Percentiles rank a stretch among this genome's conserved stretches.
These are phyloP conservation scores for Suhomyces canberraensis DNA, from an alignment of 805 yeast genomes.

Conservation along the genomic window DNA sequence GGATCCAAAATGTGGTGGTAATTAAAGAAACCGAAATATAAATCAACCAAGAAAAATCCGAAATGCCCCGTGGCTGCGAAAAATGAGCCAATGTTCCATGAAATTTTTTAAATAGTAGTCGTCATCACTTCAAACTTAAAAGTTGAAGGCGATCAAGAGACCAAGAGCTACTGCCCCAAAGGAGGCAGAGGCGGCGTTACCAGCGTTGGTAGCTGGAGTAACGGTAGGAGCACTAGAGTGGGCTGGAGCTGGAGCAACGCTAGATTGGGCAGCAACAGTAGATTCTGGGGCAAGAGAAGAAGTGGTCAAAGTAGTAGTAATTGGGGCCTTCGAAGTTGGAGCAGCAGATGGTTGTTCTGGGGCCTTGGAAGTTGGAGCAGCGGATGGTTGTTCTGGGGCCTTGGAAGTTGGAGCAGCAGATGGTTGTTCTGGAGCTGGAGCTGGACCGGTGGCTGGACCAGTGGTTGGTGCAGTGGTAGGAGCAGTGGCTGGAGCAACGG, in stretches of 20 bases:
- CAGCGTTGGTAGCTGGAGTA: conserved; percentile 8
- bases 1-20: neutral
- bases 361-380: conserved; percentile 5
- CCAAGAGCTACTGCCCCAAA: conserved; percentile 10
- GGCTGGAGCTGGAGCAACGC: neutral
- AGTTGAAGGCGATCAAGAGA: conserved; percentile 8
- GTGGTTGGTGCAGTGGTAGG: conserved; percentile 2
- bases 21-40: neutral
- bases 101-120: neutral
- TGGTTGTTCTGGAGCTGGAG: neutral
- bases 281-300: conserved; percentile 1
- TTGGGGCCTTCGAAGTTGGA: conserved; percentile 6
- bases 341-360: conserved; percentile 4
- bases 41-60: neutral
- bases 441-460: conserved; percentile 3
- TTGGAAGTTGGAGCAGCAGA: neutral
- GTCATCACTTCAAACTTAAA: conserved; percentile 6
- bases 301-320: conserved; percentile 5
- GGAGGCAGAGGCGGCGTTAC: conserved; percentile 8
- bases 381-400: conserved; percentile 2
- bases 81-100: conserved; percentile 1
- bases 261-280: conserved; percentile 4
- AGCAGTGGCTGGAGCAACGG: conserved; percentile 5
- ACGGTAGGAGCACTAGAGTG: conserved; percentile 7
- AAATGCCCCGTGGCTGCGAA: conserved; percentile 4